phyloP scores from a whole-genome alignment of 2,329 filamentous ascomycete species.

The Cladosporium oxysporum region DNA sequence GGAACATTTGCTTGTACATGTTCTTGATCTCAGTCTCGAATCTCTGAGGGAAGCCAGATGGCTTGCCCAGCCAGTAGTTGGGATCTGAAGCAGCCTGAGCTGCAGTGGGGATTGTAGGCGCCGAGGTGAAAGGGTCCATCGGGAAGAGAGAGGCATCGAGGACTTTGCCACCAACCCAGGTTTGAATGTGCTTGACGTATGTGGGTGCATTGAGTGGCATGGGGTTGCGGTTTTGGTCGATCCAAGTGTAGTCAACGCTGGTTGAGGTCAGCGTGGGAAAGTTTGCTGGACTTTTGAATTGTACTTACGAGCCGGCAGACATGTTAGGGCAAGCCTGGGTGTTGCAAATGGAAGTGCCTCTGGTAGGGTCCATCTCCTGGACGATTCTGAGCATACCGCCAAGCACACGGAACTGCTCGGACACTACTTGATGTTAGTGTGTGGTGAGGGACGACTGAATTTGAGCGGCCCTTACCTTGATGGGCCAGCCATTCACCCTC shows the following conservation, averaged over 20 bases:
- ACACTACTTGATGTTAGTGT: constrained; percentile 58
- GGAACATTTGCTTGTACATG: constrained; percentile 58
- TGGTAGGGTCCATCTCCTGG: constrained; percentile 79
- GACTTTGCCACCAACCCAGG: constrained; percentile 96
- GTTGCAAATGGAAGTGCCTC: constrained; percentile 78
- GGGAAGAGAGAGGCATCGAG: constrained; percentile 89
- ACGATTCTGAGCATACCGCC: constrained; percentile 88
- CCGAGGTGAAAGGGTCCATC: constrained; percentile 73
- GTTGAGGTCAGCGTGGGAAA: not conserved
- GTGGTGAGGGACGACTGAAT: not conserved
- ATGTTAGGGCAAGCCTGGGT: constrained; percentile 81
- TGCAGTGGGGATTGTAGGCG: constrained; percentile 54
- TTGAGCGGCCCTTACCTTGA: constrained; percentile 65
- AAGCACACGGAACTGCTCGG: constrained; percentile 87
- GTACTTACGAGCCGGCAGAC: constrained; percentile 83
- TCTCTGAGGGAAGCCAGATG: constrained; percentile 65
- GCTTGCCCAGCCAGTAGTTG: constrained; percentile 83
- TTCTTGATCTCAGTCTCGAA: constrained; percentile 75
- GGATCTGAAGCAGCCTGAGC: constrained; percentile 48
- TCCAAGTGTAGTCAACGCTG: constrained; percentile 96
- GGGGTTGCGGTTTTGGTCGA: constrained; percentile 82
- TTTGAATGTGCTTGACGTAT: constrained; percentile 94
- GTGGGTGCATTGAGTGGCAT: constrained; percentile 90
- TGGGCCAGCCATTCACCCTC: constrained; percentile 95
- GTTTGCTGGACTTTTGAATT: not conserved